Conservation (phyloP, 768 basidiomycete species). For the Imleria badia region DNA sequence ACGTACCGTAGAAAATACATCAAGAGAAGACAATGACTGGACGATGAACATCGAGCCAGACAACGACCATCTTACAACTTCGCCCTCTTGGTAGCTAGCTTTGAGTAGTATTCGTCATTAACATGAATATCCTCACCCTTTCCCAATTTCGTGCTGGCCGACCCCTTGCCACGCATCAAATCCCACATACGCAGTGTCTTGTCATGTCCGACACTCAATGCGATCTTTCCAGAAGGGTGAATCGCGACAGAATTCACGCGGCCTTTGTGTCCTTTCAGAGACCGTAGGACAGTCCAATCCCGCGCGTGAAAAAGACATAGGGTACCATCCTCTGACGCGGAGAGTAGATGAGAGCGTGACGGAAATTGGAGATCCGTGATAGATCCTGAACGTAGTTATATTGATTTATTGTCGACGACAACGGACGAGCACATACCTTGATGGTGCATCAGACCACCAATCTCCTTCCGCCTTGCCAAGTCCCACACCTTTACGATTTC, state of each 20-base stretch:
- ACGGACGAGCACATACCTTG: slow-evolving; percentile 56
- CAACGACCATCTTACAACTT: slow-evolving; percentile 86
- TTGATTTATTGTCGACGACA: neutral
- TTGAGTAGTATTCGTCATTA: neutral
- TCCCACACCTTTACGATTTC: slow-evolving; percentile 99
- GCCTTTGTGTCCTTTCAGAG: slow-evolving; percentile 91
- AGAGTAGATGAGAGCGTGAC: slow-evolving; percentile 84
- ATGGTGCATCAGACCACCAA: slow-evolving; percentile 94
- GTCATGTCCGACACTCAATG: slow-evolving; percentile 88
- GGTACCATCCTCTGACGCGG: slow-evolving; percentile 91
- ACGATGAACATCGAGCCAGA: slow-evolving; percentile 80
- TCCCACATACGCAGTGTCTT: slow-evolving; percentile 97
- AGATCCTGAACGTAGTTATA: slow-evolving; percentile 56
- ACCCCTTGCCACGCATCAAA: slow-evolving; percentile 90
- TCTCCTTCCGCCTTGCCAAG: slow-evolving; percentile 83
- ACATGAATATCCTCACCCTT: slow-evolving; percentile 54
- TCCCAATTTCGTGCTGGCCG: slow-evolving; percentile 85
- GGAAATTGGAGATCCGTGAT: slow-evolving; percentile 88
- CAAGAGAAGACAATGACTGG: slow-evolving; percentile 70
- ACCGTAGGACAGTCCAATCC: slow-evolving; percentile 89
- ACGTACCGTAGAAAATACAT: slow-evolving; percentile 77
- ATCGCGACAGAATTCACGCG: slow-evolving; percentile 88
- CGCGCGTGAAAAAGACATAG: slow-evolving; percentile 88
- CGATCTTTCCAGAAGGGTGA: slow-evolving; percentile 91
- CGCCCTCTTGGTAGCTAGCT: slow-evolving; percentile 62